These are phyloP conservation scores for Tuber magnatum DNA, from an alignment of 495 filamentous ascomycete species.

Conservation along the genomic window DNA sequence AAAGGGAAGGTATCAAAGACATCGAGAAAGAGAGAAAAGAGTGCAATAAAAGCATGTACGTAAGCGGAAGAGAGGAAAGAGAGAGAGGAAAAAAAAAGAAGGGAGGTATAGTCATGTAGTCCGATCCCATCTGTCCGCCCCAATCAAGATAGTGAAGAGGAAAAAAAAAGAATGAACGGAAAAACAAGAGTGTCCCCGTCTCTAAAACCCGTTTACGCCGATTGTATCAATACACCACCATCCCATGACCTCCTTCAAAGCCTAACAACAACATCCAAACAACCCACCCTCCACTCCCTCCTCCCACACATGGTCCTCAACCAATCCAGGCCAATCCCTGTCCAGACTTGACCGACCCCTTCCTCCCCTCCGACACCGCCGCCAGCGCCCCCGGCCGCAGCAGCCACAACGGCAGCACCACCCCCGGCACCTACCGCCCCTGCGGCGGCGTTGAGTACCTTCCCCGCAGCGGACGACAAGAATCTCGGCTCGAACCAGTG, in stretches of 20 bases:
- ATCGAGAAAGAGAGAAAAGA: background rate
- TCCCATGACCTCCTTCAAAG: constrained; percentile 45
- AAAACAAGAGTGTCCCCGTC: constrained; percentile 8
- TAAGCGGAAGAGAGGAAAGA: background rate
- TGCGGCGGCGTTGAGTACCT: constrained; percentile 60
- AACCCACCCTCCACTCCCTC: constrained; percentile 75
- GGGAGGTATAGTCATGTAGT: background rate
- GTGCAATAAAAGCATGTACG: background rate
- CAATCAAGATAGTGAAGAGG: background rate
- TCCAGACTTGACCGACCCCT: constrained; percentile 52
- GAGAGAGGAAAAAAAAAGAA: too few species aligned
- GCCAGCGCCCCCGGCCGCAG: constrained; percentile 52
- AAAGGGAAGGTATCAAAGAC: background rate
- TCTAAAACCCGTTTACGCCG: constrained; percentile 32
- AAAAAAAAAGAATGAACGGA: background rate
- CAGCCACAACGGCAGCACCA: constrained; percentile 58
- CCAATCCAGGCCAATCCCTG: constrained; percentile 76
- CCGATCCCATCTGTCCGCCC: background rate
- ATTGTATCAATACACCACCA: constrained; percentile 23
- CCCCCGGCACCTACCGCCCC: constrained; percentile 50
- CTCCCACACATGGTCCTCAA: constrained; percentile 64
- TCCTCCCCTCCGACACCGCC: constrained; percentile 44
- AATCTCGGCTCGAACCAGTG: constrained; percentile 73
- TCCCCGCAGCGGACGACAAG: constrained; percentile 42
- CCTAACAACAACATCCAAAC: constrained; percentile 71